phyloP scores from a whole-genome alignment of 2,329 filamentous ascomycete genomes.

The Cladorrhinum sp. region DNA sequence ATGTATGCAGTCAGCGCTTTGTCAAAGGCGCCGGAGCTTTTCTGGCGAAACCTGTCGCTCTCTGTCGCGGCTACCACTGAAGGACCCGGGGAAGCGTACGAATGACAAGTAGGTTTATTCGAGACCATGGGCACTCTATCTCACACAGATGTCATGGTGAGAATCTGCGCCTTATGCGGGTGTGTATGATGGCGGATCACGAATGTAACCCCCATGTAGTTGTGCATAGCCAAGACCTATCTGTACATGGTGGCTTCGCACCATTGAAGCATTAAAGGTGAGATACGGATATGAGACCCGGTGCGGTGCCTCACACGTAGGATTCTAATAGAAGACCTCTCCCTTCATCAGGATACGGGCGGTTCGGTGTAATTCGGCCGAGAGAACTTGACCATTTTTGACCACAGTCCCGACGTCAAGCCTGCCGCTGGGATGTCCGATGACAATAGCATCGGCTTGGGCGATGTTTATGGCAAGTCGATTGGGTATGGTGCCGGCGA shows the following conservation, averaged over 20 bases:
- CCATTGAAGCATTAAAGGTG: not conserved
- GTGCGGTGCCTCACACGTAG: not conserved
- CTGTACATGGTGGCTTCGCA: not conserved
- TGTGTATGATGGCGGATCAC: not conserved
- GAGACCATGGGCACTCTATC: not conserved
- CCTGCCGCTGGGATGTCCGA: conserved; percentile 46
- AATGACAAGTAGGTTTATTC: not conserved
- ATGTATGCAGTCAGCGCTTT: not conserved
- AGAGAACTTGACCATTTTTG: conserved; percentile 38
- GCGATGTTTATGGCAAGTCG: conserved; percentile 27
- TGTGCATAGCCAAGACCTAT: not conserved
- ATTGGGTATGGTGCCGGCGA: conserved; percentile 42
- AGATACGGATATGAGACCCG: not conserved
- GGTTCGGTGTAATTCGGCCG: conserved; percentile 46
- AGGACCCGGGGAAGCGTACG: not conserved
- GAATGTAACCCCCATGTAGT: not conserved
- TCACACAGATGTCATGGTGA: not conserved
- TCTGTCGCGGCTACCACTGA: not conserved
- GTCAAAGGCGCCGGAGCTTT: not conserved
- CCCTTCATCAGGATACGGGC: conserved; percentile 50
- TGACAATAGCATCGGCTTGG: conserved; percentile 34
- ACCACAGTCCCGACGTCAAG: conserved; percentile 46
- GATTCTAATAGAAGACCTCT: conserved; percentile 39
- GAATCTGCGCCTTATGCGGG: not conserved
- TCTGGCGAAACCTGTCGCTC: not conserved